These are phyloP conservation scores for Quercus suber DNA, from an alignment of 306 rosid species.

Conservation along the genomic window DNA sequence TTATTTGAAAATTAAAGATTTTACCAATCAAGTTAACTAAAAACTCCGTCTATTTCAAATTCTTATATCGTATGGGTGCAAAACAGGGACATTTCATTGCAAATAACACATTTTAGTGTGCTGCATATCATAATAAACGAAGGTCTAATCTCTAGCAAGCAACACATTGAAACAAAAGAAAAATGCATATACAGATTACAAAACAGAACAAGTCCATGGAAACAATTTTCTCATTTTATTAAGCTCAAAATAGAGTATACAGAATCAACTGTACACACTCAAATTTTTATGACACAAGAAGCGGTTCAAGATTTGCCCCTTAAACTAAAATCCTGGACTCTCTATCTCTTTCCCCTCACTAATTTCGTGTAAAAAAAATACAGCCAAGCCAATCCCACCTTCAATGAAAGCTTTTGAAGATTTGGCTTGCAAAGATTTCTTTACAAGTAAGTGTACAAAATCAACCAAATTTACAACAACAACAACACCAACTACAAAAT, in stretches of 20 bases:
- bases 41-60: too few species aligned
- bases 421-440: conserved; percentile 28
- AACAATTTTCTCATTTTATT: conserved; percentile 19
- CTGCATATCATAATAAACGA: too few species aligned
- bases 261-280: conserved; percentile 17
- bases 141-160: too few species aligned
- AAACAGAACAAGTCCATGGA: background rate
- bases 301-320: conserved; percentile 41
- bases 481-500: conserved; percentile 15
- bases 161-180: too few species aligned
- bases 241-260: conserved; percentile 13
- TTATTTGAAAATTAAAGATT: accelerated
- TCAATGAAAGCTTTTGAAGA: conserved; percentile 74
- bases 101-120: too few species aligned
- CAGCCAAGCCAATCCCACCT: conserved; percentile 39
- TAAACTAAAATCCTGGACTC: conserved; percentile 36
- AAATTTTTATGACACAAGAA: conserved; percentile 32
- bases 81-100: too few species aligned
- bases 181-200: too few species aligned
- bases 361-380: conserved; percentile 41
- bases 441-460: conserved; percentile 16
- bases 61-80: too few species aligned
- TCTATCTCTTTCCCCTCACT: conserved; percentile 1
- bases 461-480: conserved; percentile 22
- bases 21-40: too few species aligned